Evolutionary conservation across 1,284 basidiomycete species (phyloP), one percentile per base, ranked within the genome.

Genomic region (Tetrapyrgos nigripes): DNA sequence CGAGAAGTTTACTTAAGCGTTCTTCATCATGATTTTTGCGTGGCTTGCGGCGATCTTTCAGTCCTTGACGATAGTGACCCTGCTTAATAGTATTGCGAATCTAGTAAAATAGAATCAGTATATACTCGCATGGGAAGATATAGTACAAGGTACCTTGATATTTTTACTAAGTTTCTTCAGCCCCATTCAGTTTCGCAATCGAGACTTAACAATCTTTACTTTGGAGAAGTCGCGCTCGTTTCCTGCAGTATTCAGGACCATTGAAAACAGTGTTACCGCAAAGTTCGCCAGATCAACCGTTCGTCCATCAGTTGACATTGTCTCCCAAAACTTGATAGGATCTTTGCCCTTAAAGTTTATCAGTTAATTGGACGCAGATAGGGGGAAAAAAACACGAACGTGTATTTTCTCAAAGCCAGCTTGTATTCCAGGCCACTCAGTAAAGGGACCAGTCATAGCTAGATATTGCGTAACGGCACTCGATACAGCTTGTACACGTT

Each of bases 241-340:
- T n/a, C 65, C 64, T 4, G 64, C 65, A 27, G 66, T 64, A 33
- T 68, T 68, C 17, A 65, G 59, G 53, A 68, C 62, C 23, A 65
- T 62, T 48, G 55, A 13, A 0, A 68, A 62, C 0, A 70, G 58
- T 0, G 59, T 24, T 2, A 63, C 55, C 21, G 67, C 64, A 47
- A 70, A 67, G 19, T 68, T 45, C 0, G 66, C 58, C 21, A 70
- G 67, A 28, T 66, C 61, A 9, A 50, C 14, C 21, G 54, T 44
- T 8, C 57, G 46, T 4, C 40, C 50, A 17, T 50, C 60, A 3
- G 10, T 4, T 8, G 51, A 40, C 27, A 64, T 63, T 23, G 59
- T 58, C 26, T 63, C 52, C 68, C 66, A 71, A 29, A 69, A 58
- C 3, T 48, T 27, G 26, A 69, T 23, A 4, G 67, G 65, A 56